A percentile compares a stretch with the other conserved stretches of the same genome.
These are phyloP conservation scores for Sugiyamaella neomexicana DNA, from an alignment of 1,139 yeast species.

Conservation along the genomic window DNA sequence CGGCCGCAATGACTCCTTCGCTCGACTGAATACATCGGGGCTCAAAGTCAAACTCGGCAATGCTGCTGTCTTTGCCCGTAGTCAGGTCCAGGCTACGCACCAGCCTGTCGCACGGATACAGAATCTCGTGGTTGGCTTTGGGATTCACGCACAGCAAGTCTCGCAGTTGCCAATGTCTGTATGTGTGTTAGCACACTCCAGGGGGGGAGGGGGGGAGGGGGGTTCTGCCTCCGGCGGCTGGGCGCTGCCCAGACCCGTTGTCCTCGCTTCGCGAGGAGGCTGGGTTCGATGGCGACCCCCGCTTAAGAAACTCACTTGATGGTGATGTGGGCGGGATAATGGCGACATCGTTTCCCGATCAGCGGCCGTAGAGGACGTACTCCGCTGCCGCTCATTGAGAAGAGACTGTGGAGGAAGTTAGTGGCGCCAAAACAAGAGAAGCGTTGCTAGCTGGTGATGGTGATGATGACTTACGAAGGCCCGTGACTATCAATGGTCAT, in stretches of 20 bases:
- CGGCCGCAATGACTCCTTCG: constrained; percentile 62
- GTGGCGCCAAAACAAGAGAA: not conserved
- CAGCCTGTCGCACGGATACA: constrained; percentile 52
- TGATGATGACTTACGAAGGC: constrained; percentile 15
- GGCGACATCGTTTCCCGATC: constrained; percentile 27
- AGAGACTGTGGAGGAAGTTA: constrained; percentile 11
- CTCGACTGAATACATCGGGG: constrained; percentile 71
- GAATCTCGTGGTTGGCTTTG: constrained; percentile 41
- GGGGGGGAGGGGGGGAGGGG: not conserved
- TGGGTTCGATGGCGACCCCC: not conserved
- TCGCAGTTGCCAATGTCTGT: constrained; percentile 79
- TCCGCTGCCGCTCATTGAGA: constrained; percentile 10
- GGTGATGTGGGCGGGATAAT: constrained; percentile 32
- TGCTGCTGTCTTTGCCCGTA: constrained; percentile 41
- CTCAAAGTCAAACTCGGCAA: constrained; percentile 54
- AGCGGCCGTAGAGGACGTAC: constrained; percentile 24
- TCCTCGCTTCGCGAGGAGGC: not conserved
- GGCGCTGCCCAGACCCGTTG: not conserved
- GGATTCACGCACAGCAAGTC: constrained; percentile 61
- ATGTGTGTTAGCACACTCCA: not conserved
- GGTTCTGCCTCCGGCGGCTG: not conserved
- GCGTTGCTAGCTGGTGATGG: not conserved
- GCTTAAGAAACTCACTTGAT: constrained; percentile 30
- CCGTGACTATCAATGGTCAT: constrained; percentile 21
- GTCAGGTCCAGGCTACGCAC: constrained; percentile 49